These are phyloP conservation scores for Solanum pinnatisectum DNA, from an alignment of 257 asterid species.

Conservation along the genomic window DNA sequence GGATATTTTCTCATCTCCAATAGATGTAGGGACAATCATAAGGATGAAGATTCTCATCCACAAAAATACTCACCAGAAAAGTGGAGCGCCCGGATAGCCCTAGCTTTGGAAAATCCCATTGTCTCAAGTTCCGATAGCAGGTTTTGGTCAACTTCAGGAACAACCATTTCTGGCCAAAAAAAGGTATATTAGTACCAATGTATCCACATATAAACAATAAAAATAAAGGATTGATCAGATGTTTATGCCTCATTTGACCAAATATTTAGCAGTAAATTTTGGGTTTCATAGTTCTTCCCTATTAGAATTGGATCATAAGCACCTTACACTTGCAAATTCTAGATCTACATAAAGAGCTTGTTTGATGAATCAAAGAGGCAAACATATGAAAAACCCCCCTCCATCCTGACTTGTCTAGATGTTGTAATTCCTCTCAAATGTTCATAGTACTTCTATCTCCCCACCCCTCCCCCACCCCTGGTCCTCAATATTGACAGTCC, in stretches of 20 bases:
- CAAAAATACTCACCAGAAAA: conserved; percentile 49
- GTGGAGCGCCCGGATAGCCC: conserved; percentile 86
- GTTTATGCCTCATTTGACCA: neutral
- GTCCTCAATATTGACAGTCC: neutral
- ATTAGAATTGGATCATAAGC: neutral
- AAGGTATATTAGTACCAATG: neutral
- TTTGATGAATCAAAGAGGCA: neutral
- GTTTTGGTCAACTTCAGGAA: conserved; percentile 81
- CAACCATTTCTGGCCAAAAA: conserved; percentile 63
- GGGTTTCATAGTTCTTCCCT: neutral
- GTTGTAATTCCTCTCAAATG: neutral
- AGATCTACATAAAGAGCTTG: neutral
- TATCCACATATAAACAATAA: neutral
- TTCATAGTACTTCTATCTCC: neutral
- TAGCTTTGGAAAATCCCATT: conserved; percentile 83
- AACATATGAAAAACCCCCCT: neutral
- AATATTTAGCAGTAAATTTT: neutral
- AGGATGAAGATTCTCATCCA: neutral
- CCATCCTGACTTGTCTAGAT: neutral
- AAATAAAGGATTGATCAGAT: neutral
- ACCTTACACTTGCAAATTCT: neutral
- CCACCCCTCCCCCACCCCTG: neutral
- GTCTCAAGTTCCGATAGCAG: conserved; percentile 66
- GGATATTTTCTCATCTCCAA: neutral
- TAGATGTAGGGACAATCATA: neutral